Evolutionary conservation across 257 asterid species (phyloP).

Genomic region (Fraxinus cuspidata): DNA sequence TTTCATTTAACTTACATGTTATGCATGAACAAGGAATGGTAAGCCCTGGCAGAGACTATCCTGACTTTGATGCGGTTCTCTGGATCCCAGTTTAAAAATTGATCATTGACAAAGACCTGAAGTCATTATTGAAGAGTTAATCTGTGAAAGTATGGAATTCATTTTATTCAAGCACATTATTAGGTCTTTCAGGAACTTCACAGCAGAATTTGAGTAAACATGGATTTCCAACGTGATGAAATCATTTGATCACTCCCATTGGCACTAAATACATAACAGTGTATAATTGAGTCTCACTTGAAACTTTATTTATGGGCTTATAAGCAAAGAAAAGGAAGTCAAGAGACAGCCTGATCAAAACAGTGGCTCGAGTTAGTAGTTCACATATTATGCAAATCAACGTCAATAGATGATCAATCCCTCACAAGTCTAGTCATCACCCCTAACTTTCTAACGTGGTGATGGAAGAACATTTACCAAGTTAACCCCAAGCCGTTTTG

Average conservation of each 20-base stretch:
- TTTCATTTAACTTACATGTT: constrained; percentile 44
- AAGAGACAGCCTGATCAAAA: background rate
- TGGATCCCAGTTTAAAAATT: constrained; percentile 96
- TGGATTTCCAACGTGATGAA: background rate
- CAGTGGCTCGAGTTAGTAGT: background rate
- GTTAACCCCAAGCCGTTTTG: background rate
- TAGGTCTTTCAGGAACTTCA: background rate
- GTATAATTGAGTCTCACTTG: background rate
- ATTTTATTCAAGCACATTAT: background rate
- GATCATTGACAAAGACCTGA: constrained; percentile 92
- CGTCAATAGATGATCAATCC: background rate
- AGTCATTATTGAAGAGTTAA: constrained; percentile 19
- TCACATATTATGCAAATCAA: background rate
- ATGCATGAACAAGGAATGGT: constrained; percentile 71
- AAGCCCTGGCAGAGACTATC: constrained; percentile 95
- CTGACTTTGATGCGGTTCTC: constrained; percentile 91
- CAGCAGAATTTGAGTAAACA: background rate
- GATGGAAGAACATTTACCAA: too few species aligned
- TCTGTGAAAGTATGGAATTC: background rate
- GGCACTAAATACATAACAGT: background rate
- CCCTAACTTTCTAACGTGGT: background rate
- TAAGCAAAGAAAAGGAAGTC: background rate
- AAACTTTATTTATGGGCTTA: background rate
- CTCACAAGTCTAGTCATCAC: background rate
- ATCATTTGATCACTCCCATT: background rate